Base-by-base conservation (phyloP, 2,329 filamentous ascomycete genomes). In the Paraphaeosphaeria minitans region DNA sequence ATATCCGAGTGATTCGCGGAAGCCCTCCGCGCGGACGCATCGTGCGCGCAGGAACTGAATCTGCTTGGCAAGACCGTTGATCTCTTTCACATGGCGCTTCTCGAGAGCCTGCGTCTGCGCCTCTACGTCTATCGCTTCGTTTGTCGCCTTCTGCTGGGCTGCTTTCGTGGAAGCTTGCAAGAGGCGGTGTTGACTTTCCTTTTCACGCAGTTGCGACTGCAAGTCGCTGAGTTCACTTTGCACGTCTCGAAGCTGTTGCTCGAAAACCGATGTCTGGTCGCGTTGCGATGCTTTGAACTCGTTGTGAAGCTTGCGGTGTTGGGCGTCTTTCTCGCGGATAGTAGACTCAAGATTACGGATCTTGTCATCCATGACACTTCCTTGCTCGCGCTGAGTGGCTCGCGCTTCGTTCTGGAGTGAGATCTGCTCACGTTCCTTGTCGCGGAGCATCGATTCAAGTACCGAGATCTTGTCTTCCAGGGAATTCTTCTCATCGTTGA, bases 31-130 rank as follows among this genome's bases (percentile, higher is more conserved):
- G 33, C 95, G 86, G 73, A 87, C 84, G 80, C 90, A 91, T 53
- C 89, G 87, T 1, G 92, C 91, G 69, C 93, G 87, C 75, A 98
- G 87, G 87, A 91, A 98, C 70, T 93, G 86, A 74, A 98, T 94
- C 78, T 98, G 93, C 79, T 95, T 90, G 54, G 87, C 86, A 72
- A 98, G 83, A 19, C 94, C 94, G 66, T 88, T 87, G 54, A 97
- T 81, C 78, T 96, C 91, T 75, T 88, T 88, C 68, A 83, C 81
- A 75, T 95, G 91, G 46, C 85, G 82, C 65, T 86, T 86, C 69
- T 92, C 87, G 47, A 89, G 87, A 57, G 87, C 84, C 49, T 86
- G 82, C 49, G 87, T 82, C 56, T 85, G 81, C 29, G 81, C 66
- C 42, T 74, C 71, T 2, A 75, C 63, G 41, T 71, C 67, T 29